Evolutionary conservation across 129 eudicot species (phyloP).

Genomic region (Artemisia tridentata): DNA sequence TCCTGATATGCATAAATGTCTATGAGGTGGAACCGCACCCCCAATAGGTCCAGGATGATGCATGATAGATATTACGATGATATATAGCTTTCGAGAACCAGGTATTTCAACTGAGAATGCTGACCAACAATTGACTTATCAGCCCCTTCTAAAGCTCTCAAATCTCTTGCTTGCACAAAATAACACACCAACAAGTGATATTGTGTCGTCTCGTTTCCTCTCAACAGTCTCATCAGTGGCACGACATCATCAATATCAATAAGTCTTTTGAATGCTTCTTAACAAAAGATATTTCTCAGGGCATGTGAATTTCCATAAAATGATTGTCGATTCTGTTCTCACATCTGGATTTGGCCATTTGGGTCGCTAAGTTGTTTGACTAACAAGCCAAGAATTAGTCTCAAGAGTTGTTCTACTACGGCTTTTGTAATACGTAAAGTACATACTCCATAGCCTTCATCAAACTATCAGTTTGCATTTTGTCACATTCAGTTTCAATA

Average conservation of each 20-base stretch:
- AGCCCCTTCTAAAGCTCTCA: constrained; percentile 55
- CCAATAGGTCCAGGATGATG: neutral
- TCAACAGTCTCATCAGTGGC: constrained; percentile 46
- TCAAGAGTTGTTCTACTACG: constrained; percentile 60
- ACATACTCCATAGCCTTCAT: too few relatives aligned
- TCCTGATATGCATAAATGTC: neutral
- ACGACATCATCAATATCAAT: constrained; percentile 47
- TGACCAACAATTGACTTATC: constrained; percentile 33
- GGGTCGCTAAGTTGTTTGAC: constrained; percentile 41
- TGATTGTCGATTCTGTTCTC: constrained; percentile 51
- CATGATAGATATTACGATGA: constrained; percentile 29
- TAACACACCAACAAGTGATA: constrained; percentile 49
- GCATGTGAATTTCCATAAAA: constrained; percentile 35
- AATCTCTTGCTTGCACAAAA: constrained; percentile 41
- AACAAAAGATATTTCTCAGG: too few relatives aligned
- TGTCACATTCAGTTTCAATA: constrained; percentile 49
- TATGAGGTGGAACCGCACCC: neutral
- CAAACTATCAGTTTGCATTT: constrained; percentile 44
- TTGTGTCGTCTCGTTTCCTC: constrained; percentile 43
- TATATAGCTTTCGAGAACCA: constrained; percentile 39
- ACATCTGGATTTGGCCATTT: constrained; percentile 46
- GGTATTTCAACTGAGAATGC: constrained; percentile 41
- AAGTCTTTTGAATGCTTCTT: constrained; percentile 44
- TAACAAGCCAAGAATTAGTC: constrained; percentile 43
- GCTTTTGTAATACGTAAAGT: too few relatives aligned